phyloP scores from a whole-genome alignment of 805 yeast species.

The Wickerhamiella dianesei region DNA sequence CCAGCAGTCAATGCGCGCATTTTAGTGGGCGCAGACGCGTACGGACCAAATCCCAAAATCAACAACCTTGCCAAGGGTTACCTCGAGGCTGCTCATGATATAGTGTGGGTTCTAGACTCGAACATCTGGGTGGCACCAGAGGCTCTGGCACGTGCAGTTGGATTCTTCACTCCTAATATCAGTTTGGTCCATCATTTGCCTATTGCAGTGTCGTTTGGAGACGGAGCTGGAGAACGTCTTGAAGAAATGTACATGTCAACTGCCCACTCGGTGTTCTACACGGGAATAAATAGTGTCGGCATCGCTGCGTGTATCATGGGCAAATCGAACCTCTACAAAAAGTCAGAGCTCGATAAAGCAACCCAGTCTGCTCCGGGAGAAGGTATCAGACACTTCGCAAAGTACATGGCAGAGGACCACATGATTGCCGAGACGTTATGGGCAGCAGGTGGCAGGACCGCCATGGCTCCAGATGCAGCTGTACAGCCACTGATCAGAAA shows the following conservation, averaged over 20 bases:
- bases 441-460: constrained; percentile 63
- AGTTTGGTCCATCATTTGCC: constrained; percentile 76
- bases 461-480: constrained; percentile 64
- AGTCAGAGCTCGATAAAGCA: constrained; percentile 40
- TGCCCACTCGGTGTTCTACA: constrained; percentile 75
- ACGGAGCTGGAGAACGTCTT: constrained; percentile 25
- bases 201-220: constrained; percentile 14
- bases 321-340: constrained; percentile 64
- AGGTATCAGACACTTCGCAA: constrained; percentile 58
- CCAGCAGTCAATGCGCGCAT: constrained; percentile 47
- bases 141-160: constrained; percentile 51
- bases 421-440: constrained; percentile 82
- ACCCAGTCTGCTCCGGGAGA: constrained; percentile 17
- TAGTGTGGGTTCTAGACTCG: constrained; percentile 75
- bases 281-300: constrained; percentile 56
- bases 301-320: constrained; percentile 89
- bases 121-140: constrained; percentile 67
- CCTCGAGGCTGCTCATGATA: constrained; percentile 49
- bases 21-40: constrained; percentile 36
- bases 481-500: constrained; percentile 48
- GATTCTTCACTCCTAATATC: constrained; percentile 30
- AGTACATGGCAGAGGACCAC: constrained; percentile 83
- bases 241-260: constrained; percentile 80
- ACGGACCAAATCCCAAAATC: constrained; percentile 82
- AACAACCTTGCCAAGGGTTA: constrained; percentile 79